Conservation (phyloP, 768 basidiomycete genomes). For the Ephemerocybe angulata region DNA sequence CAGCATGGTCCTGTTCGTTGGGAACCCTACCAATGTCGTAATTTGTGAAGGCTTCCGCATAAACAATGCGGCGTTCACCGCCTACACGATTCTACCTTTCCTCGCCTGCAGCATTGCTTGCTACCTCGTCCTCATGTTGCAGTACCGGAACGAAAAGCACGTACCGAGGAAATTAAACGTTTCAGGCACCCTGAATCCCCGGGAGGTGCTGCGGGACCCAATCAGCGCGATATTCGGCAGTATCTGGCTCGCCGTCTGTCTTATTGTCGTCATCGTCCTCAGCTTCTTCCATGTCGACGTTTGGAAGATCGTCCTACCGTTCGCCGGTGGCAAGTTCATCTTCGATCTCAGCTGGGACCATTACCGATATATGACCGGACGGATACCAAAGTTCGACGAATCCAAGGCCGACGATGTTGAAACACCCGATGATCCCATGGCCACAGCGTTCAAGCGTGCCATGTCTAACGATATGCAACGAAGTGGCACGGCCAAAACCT, state of each 20-base stretch:
- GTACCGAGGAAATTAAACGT: slow-evolving; percentile 45
- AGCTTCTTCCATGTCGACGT: slow-evolving; percentile 76
- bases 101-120: slow-evolving; percentile 61
- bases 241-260: slow-evolving; percentile 58
- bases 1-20: slow-evolving; percentile 72
- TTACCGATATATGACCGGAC: neutral
- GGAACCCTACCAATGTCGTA: slow-evolving; percentile 93
- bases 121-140: slow-evolving; percentile 51
- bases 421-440: neutral
- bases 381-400: neutral
- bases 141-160: slow-evolving; percentile 53
- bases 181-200: slow-evolving; percentile 41
- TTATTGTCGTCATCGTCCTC: slow-evolving; percentile 69
- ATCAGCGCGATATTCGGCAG: slow-evolving; percentile 72
- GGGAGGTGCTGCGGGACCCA: slow-evolving; percentile 68
- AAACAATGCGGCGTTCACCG: slow-evolving; percentile 75
- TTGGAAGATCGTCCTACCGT: slow-evolving; percentile 82
- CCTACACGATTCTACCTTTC: slow-evolving; percentile 81
- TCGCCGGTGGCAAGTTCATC: slow-evolving; percentile 40
- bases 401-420: neutral
- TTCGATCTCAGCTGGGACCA: neutral
- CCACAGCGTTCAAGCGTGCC: neutral
- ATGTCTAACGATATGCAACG: neutral
- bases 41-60: slow-evolving; percentile 83
- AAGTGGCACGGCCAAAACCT: neutral